Evolutionary conservation across 1,284 basidiomycete genomes (phyloP).

Genomic region (Tilletiaria anomala): DNA sequence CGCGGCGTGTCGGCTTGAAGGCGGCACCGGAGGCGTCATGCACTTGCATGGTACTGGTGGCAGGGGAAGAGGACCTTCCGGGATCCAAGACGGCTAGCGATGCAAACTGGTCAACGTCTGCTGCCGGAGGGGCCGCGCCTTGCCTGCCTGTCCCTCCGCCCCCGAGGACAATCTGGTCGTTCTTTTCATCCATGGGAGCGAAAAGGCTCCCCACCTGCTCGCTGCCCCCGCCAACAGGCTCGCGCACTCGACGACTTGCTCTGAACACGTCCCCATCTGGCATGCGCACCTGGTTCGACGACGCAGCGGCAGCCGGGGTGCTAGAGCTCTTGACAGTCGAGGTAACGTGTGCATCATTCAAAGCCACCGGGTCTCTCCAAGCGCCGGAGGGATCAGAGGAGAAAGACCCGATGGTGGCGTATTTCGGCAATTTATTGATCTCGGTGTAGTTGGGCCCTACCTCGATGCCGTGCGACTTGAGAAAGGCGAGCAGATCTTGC

Average conservation of each 20-base stretch:
- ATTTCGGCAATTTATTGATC: slow-evolving; percentile 23
- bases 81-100: too few species aligned
- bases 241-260: neutral
- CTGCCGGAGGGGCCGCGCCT: too few species aligned
- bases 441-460: slow-evolving; percentile 28
- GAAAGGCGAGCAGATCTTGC: slow-evolving; percentile 18
- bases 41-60: neutral
- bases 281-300: neutral
- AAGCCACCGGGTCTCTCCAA: too few species aligned
- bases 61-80: too few species aligned
- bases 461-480: slow-evolving; percentile 26
- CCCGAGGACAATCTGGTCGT: too few species aligned
- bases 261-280: neutral
- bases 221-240: neutral
- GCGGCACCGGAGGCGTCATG: neutral
- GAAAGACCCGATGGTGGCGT: slow-evolving; percentile 17
- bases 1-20: neutral
- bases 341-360: too few species aligned
- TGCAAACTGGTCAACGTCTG: too few species aligned
- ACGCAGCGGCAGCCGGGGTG: neutral
- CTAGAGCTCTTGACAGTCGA: too few species aligned
- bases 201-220: neutral
- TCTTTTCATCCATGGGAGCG: neutral
- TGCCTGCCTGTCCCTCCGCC: too few species aligned
- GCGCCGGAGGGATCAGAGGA: neutral